Base-by-base conservation (phyloP, 495 filamentous ascomycete species). In the Parachaetomium inaequale region DNA sequence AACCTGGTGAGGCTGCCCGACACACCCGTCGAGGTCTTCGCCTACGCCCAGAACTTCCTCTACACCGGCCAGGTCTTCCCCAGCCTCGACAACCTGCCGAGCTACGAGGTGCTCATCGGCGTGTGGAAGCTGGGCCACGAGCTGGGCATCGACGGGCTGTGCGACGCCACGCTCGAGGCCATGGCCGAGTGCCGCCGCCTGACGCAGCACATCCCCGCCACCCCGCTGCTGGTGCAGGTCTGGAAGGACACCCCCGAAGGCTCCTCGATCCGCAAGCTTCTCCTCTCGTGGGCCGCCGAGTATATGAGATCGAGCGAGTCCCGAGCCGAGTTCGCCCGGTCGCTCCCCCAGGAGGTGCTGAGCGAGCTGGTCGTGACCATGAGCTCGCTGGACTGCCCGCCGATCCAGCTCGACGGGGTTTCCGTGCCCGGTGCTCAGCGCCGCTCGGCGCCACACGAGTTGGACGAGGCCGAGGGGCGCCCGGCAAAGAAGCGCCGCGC, bases 321-420 rank as follows among this genome's bases (percentile, higher is more conserved):
- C 5, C 74, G 79, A 4, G 73, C 76, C 21, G 75, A 79, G 56
- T 84, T 84, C 55, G 81, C 77, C 19, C 74, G 78, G 47, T 78
- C 81, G 7, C 76, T 84, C 2, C 82, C 82, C 0, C 75, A 83
- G 65, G 79, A 81, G 63, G 80, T 84, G 7, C 55, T 84, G 19
- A 82, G 78, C 55, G 82, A 83, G 63, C 71, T 84, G 10, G 82
- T 84, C 0, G 76, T 84, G 3, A 76, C 80, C n/a, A 82, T 84
- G 80, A 81, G 79, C 66, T 76, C 77, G 11, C 64, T 79, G 26
- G 72, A 79, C 15, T 58, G 68, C 7, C 60, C 70, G 1, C 72
- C 75, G n/a, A 43, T 71, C 17, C 72, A 68, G 34, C 65, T 70
- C 15, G 47, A 38, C 25, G 50, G 43, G 12, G 43, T 61, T 10